phyloP scores from a whole-genome alignment of 257 asterid genomes.

The Leptodermis oblonga region DNA sequence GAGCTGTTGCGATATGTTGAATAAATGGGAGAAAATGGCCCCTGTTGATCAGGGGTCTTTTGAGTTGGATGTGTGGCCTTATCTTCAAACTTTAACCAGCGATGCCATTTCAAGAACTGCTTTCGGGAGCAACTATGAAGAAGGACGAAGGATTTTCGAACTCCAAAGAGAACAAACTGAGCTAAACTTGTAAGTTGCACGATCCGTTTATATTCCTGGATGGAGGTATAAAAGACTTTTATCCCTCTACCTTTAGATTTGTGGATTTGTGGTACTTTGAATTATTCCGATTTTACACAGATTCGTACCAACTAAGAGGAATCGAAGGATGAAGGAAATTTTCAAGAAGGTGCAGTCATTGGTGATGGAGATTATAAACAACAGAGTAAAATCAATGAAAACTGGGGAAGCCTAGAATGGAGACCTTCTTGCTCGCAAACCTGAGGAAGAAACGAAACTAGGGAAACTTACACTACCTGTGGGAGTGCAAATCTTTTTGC shows the following conservation, averaged over 20 bases:
- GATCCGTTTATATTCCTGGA: slow-evolving; percentile 17
- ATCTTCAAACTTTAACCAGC: slow-evolving; percentile 22
- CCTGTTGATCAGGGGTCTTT: slow-evolving; percentile 1
- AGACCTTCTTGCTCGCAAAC: slow-evolving; percentile 24
- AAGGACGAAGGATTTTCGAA: slow-evolving; percentile 23
- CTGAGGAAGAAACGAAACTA: slow-evolving; percentile 17
- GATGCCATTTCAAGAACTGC: slow-evolving; percentile 31
- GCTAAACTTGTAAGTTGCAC: not conserved
- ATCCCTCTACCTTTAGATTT: not conserved
- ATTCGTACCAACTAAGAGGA: slow-evolving; percentile 18
- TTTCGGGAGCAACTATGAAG: slow-evolving; percentile 28
- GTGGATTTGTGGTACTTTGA: not conserved
- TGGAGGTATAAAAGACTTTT: slow-evolving; percentile 6
- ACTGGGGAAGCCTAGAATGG: slow-evolving; percentile 21
- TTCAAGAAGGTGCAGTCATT: slow-evolving; percentile 12
- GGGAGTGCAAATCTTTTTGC: slow-evolving; percentile 19
- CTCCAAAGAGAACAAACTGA: slow-evolving; percentile 21
- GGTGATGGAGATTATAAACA: slow-evolving; percentile 16
- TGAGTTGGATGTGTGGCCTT: slow-evolving; percentile 25
- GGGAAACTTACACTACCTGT: slow-evolving; percentile 22
- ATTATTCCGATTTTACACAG: not conserved
- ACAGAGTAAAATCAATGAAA: slow-evolving; percentile 11
- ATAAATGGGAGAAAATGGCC: slow-evolving; percentile 22
- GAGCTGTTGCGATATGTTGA: slow-evolving; percentile 19
- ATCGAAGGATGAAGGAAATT: slow-evolving; percentile 17